Evolutionary conservation across 2,329 filamentous ascomycete species (phyloP).

Genomic region (Colletotrichum phormii): DNA sequence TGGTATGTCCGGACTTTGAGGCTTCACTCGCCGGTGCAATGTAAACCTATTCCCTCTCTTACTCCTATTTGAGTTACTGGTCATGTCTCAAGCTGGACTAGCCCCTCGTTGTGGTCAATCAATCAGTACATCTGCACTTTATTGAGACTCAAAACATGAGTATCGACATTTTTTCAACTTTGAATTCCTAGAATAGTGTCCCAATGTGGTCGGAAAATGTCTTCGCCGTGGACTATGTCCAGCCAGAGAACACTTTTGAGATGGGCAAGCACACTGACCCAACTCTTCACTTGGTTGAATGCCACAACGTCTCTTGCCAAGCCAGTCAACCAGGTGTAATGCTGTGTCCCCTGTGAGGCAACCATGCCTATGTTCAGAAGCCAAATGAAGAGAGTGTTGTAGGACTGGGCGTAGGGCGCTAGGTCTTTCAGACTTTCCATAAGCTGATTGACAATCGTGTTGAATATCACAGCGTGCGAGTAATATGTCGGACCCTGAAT

Average conservation of each 20-base stretch:
- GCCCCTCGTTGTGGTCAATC: too few species aligned
- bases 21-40: too few species aligned
- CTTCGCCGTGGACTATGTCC: conserved; percentile 37
- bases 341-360: conserved; percentile 43
- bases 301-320: conserved; percentile 36
- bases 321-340: conserved; percentile 45
- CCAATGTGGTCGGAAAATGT: conserved; percentile 44
- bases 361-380: conserved; percentile 54
- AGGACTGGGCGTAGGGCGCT: conserved; percentile 25
- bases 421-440: conserved; percentile 43
- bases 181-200: conserved; percentile 32
- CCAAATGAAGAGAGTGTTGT: conserved; percentile 53
- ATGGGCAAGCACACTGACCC: conserved; percentile 27
- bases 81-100: too few species aligned
- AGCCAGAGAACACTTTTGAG: conserved; percentile 46
- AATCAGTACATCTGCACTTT: too few species aligned
- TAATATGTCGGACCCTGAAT: conserved; percentile 68
- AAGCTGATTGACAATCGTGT: conserved; percentile 48
- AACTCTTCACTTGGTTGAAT: background rate
- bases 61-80: too few species aligned
- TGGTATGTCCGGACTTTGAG: too few species aligned
- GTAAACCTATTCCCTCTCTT: too few species aligned
- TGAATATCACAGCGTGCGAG: conserved; percentile 57
- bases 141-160: too few species aligned
- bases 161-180: too few species aligned